These are phyloP conservation scores for Nepenthes alata DNA, from an alignment of 179 eudicot genomes.

Conservation along the genomic window DNA sequence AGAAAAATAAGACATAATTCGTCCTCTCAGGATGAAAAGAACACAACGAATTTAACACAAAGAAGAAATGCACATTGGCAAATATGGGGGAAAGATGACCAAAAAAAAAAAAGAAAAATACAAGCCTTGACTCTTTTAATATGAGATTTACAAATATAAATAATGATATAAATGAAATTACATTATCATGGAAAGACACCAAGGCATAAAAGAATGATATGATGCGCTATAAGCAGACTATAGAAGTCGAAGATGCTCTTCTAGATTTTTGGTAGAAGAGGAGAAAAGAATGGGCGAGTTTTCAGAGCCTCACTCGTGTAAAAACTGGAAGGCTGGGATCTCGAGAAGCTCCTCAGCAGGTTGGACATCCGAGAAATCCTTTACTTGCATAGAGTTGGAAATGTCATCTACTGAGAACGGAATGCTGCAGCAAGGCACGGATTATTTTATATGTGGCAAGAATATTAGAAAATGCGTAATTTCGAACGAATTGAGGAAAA, in stretches of 20 bases:
- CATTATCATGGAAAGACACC: conserved; percentile 15
- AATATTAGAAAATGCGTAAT: background rate
- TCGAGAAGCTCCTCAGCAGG: conserved; percentile 58
- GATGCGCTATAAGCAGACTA: background rate
- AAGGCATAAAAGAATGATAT: conserved; percentile 15
- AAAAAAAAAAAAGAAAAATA: conserved; percentile 7
- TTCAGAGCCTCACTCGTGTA: conserved; percentile 49
- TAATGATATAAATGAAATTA: conserved; percentile 7
- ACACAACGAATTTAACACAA: background rate
- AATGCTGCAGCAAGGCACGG: conserved; percentile 37
- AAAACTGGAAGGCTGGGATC: conserved; percentile 78
- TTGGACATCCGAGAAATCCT: conserved; percentile 58
- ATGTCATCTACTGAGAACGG: conserved; percentile 85
- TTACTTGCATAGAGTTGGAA: conserved; percentile 44
- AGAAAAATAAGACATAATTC: background rate
- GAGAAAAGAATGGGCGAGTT: conserved; percentile 9
- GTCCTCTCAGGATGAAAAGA: background rate
- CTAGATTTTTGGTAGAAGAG: conserved; percentile 9
- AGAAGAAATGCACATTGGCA: conserved; percentile 3
- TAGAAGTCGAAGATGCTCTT: background rate
- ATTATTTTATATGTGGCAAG: background rate
- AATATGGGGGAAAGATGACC: conserved; percentile 3
- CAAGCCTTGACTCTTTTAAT: conserved; percentile 15
- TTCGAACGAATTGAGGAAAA: background rate
- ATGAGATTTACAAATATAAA: conserved; percentile 24